Conservation (phyloP, 352 stramenopile species). For the Phytophthora melonis region DNA sequence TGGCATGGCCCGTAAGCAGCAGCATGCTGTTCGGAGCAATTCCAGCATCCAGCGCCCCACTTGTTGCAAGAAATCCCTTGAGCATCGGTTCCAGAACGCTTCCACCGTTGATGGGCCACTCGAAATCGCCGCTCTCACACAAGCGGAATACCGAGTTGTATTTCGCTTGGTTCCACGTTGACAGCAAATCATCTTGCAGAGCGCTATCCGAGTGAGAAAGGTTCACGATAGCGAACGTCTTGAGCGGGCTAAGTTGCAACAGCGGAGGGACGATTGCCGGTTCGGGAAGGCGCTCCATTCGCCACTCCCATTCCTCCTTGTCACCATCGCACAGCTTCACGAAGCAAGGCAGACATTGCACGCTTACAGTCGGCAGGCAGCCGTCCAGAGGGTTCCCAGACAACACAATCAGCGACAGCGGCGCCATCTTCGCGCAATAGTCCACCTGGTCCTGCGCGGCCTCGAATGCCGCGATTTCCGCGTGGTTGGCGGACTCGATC, state of each 20-base stretch:
- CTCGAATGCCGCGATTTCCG: constrained; percentile 61
- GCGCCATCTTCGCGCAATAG: constrained; percentile 53
- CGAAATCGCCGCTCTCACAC: constrained; percentile 58
- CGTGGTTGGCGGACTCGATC: constrained; percentile 57
- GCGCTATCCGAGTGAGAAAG: constrained; percentile 44
- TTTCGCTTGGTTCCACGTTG: constrained; percentile 47
- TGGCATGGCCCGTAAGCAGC: constrained; percentile 65
- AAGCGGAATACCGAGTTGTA: constrained; percentile 48
- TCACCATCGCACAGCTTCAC: constrained; percentile 60
- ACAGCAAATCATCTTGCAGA: constrained; percentile 60
- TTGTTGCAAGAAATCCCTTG: constrained; percentile 54
- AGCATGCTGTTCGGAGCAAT: constrained; percentile 55
- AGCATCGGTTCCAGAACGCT: constrained; percentile 62
- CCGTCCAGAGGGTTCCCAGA: constrained; percentile 82
- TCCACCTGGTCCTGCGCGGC: constrained; percentile 67
- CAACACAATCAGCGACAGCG: constrained; percentile 70
- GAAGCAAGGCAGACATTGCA: constrained; percentile 75
- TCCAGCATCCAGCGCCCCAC: constrained; percentile 28
- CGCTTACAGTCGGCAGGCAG: constrained; percentile 62
- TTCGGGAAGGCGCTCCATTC: constrained; percentile 45
- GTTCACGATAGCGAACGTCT: constrained; percentile 53
- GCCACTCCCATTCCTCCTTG: constrained; percentile 82
- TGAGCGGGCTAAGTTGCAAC: constrained; percentile 65
- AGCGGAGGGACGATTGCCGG: constrained; percentile 47
- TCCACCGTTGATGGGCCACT: constrained; percentile 79